A percentile compares a stretch with the other conserved stretches of the same genome.
These are phyloP conservation scores for Gossypium gossypioides DNA, from an alignment of 441 rosid genomes.

Conservation along the genomic window DNA sequence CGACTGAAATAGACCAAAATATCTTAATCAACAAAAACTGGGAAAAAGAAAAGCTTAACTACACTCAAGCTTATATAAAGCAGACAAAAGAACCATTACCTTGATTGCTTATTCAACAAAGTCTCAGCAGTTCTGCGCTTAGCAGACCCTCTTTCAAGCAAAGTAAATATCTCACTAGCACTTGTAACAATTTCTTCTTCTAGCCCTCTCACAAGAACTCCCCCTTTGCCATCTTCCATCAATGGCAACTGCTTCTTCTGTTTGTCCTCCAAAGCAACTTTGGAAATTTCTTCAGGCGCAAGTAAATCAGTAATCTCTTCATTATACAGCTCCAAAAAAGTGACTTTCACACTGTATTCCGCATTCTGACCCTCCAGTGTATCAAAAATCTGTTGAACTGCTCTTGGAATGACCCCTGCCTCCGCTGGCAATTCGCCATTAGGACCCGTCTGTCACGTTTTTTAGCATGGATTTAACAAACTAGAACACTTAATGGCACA, in stretches of 20 bases:
- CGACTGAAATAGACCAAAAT: constrained; percentile 52
- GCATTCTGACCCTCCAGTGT: constrained; percentile 96
- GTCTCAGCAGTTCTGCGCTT: constrained; percentile 95
- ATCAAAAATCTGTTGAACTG: constrained; percentile 87
- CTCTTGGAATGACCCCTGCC: constrained; percentile 96
- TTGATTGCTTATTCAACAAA: constrained; percentile 83
- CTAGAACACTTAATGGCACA: neutral
- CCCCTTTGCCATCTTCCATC: constrained; percentile 99
- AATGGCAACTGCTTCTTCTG: constrained; percentile 86
- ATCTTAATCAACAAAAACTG: constrained; percentile 6
- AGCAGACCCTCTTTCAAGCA: constrained; percentile 89
- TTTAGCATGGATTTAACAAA: neutral
- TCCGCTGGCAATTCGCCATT: constrained; percentile 72
- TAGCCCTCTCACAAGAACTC: constrained; percentile 91
- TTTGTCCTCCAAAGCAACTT: constrained; percentile 60
- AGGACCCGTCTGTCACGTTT: constrained; percentile 52
- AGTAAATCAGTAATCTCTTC: constrained; percentile 96
- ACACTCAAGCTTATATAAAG: constrained; percentile 4
- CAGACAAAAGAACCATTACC: constrained; percentile 30
- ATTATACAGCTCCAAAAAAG: constrained; percentile 82
- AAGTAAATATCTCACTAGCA: constrained; percentile 79
- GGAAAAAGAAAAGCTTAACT: neutral
- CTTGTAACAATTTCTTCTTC: constrained; percentile 95
- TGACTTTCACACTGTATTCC: constrained; percentile 93
- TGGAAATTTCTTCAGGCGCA: constrained; percentile 87